Conservation (phyloP, 208 protist species). For the Lotmaria passim region DNA sequence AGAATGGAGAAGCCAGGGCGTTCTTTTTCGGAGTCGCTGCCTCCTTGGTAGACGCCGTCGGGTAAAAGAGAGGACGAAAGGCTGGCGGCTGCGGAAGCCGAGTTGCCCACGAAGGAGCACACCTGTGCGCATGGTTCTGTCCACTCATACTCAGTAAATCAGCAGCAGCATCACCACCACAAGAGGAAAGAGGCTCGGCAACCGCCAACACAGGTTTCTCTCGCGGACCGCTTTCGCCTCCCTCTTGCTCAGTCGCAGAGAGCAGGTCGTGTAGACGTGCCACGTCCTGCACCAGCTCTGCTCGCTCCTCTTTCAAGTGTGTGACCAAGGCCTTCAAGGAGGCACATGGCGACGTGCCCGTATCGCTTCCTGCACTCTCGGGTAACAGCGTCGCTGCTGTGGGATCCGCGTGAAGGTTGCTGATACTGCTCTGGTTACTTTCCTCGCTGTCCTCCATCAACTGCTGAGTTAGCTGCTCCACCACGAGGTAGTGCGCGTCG, state of each 20-base stretch:
- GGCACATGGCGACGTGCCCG: not conserved
- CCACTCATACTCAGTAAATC: not conserved
- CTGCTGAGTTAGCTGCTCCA: conserved; percentile 54
- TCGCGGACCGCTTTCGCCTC: not conserved
- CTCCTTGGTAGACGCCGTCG: not conserved
- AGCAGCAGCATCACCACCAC: too few relatives aligned
- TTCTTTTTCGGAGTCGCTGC: not conserved
- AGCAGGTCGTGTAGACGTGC: conserved; percentile 19
- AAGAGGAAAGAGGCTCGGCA: not conserved
- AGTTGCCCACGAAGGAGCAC: not conserved
- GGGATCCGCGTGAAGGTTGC: too few relatives aligned
- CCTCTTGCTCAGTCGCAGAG: conserved; percentile 3
- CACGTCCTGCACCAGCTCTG: conserved; percentile 19
- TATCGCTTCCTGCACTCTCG: too few relatives aligned
- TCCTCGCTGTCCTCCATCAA: conserved; percentile 34
- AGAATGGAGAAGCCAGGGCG: not conserved
- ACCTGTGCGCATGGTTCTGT: not conserved
- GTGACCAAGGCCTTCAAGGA: conserved; percentile 18
- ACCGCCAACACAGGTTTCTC: not conserved
- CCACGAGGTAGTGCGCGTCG: conserved; percentile 44
- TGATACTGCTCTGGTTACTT: too few relatives aligned
- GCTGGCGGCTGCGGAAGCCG: conserved; percentile 1
- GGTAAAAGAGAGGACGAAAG: not conserved
- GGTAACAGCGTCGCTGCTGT: too few relatives aligned
- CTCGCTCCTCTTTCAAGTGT: conserved; percentile 26